Evolutionary conservation across 805 yeast species (phyloP).

Genomic region (Starmerella ratchasimensis): DNA sequence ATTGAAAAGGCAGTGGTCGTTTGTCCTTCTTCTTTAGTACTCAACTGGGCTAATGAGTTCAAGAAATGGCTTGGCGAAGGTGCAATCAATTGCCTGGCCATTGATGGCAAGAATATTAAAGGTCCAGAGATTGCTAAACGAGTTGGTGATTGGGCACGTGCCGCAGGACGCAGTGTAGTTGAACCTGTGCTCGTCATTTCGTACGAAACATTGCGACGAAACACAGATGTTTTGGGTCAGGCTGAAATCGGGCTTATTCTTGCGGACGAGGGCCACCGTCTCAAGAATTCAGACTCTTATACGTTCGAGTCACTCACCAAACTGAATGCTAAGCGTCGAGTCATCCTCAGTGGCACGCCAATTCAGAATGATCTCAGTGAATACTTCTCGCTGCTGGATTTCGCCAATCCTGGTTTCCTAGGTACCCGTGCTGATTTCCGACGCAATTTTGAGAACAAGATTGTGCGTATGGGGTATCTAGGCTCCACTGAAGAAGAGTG

Average conservation of each 20-base stretch:
- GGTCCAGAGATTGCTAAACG: constrained; percentile 53
- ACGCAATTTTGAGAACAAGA: constrained; percentile 67
- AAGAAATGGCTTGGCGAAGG: constrained; percentile 92
- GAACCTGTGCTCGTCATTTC: constrained; percentile 89
- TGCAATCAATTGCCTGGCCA: constrained; percentile 73
- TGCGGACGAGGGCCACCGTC: constrained; percentile 76
- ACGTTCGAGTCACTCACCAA: constrained; percentile 79
- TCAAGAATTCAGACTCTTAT: constrained; percentile 79
- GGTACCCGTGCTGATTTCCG: constrained; percentile 78
- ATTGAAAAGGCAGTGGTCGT: constrained; percentile 85
- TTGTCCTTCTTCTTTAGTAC: constrained; percentile 86
- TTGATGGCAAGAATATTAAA: constrained; percentile 74
- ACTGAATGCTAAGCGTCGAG: constrained; percentile 76
- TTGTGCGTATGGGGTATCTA: constrained; percentile 78
- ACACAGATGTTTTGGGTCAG: constrained; percentile 57
- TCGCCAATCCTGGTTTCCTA: constrained; percentile 86
- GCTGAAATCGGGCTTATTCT: constrained; percentile 75
- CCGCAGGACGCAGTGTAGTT: constrained; percentile 75
- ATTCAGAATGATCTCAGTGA: constrained; percentile 91
- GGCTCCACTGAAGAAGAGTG: constrained; percentile 72
- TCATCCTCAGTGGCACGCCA: constrained; percentile 90
- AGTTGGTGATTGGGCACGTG: constrained; percentile 71
- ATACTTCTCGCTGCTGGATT: constrained; percentile 75
- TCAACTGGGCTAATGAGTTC: constrained; percentile 95
- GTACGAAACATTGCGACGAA: constrained; percentile 82